A percentile compares a stretch with the other conserved stretches of the same genome.
Evolutionary conservation across 176 grass and related monocot genomes (phyloP).

Genomic region (Coix lacrymajobi): DNA sequence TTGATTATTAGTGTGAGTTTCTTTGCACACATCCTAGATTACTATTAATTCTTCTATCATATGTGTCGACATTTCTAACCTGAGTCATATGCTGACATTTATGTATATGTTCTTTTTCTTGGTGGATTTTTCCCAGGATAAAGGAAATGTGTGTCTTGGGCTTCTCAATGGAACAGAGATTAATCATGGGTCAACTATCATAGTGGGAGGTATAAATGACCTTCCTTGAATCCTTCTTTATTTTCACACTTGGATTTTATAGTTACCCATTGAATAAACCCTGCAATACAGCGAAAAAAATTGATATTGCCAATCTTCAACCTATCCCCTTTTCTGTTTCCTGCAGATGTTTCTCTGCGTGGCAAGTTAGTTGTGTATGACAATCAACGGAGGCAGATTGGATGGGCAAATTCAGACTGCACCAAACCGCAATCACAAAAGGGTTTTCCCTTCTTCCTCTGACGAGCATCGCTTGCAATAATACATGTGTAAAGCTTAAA

Average conservation of each 20-base stretch:
- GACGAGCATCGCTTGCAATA: conserved; percentile 10
- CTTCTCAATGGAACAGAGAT: conserved; percentile 86
- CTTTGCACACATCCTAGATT: background rate
- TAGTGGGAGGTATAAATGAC: conserved; percentile 73
- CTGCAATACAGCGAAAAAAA: background rate
- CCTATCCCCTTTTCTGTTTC: background rate
- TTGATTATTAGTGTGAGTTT: conserved; percentile 72
- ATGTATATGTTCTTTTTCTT: background rate
- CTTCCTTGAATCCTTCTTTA: background rate
- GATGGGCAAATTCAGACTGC: conserved; percentile 81
- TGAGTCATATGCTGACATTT: conserved; percentile 4
- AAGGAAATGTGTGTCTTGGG: conserved; percentile 88
- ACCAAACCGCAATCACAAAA: conserved; percentile 51
- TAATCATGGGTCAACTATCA: conserved; percentile 67
- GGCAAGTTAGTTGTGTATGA: conserved; percentile 94
- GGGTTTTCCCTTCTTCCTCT: conserved; percentile 83
- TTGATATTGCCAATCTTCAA: background rate
- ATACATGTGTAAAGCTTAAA: background rate
- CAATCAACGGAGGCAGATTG: conserved; percentile 74
- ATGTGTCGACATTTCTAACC: background rate
- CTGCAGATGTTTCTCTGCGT: conserved; percentile 84
- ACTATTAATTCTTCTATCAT: background rate
- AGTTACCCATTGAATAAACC: background rate
- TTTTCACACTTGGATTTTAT: background rate
- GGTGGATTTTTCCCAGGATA: conserved; percentile 49